Base-by-base conservation (phyloP, 2,329 filamentous ascomycete genomes). In the Paecilomyces variotii region DNA sequence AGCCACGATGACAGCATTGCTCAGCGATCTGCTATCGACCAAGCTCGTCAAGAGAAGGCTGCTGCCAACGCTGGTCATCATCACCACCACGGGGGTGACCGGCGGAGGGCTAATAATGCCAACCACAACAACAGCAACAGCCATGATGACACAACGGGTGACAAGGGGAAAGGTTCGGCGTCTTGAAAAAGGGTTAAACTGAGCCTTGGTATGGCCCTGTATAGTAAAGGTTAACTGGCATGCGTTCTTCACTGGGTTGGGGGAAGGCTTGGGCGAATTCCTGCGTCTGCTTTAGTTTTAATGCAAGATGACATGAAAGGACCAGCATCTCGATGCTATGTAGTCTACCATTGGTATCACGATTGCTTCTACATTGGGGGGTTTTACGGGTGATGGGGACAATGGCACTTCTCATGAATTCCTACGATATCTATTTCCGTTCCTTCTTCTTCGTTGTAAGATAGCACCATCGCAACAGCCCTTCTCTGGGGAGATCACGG, bases 1-100 rank as follows among this genome's bases (percentile, higher is more conserved):
- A 94, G 89, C 71, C 94, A 99, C 74, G 92, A 97, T 70, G 90
- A 93, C 63, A 96, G 91, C 74, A 97, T 99, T 70, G 89, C 91
- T 65, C 92, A 97, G 77, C 86, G 91, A 65, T 89, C 88, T 30
- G 90, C 90, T 24, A 91, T 96, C 63, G 92, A 97, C 69, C 91
- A 96, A 74, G 90, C 90, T 58, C 88, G 92, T 62, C 90, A 93
- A 66, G 91, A 96, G 70, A 96, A 96, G 77, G 82, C 74, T 51
- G 67, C 70, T 11, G 66, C 68, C n/a, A 70, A 73, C 55, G 61
- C 69, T 11, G 66, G 68, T 49, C 62, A 70, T 53, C 69, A 72
- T 51, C 68, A 71, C 52, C 69, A 72, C 26, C 63, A 71, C 34
- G 72, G 71, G 35, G 63, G 65, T 30, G 76, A 78, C 62, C 74